These are phyloP conservation scores for Oryza longistaminata DNA, from an alignment of 176 grass and related monocot species.

Conservation along the genomic window DNA sequence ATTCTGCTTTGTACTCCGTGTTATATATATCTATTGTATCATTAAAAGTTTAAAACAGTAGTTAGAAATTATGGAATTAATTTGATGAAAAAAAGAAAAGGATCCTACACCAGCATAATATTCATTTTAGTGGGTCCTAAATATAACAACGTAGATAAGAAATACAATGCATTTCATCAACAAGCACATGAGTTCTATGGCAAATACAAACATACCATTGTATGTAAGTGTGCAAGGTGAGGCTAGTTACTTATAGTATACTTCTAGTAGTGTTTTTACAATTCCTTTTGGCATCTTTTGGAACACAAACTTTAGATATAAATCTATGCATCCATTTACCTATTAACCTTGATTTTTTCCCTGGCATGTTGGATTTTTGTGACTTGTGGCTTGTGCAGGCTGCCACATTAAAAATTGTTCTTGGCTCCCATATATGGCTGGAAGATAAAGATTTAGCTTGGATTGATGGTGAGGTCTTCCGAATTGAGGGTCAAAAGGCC, in stretches of 20 bases:
- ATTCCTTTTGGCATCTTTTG: not conserved
- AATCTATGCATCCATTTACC: not conserved
- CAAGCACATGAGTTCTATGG: not conserved
- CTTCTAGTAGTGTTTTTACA: not conserved
- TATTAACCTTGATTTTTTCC: not conserved
- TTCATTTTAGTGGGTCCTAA: not conserved
- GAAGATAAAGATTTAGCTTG: conserved; percentile 74
- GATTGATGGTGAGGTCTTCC: conserved; percentile 92
- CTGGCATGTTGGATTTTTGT: not conserved
- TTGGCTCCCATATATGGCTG: conserved; percentile 92
- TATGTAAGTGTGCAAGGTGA: not conserved
- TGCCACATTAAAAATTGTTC: conserved; percentile 63
- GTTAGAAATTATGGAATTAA: not conserved
- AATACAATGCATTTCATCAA: not conserved
- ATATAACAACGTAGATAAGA: not conserved
- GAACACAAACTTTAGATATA: not conserved
- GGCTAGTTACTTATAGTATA: not conserved
- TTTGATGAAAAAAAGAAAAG: not conserved
- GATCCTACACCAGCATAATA: not conserved
- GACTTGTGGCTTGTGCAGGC: conserved; percentile 41
- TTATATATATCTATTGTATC: not conserved
- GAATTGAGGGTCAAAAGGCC: conserved; percentile 67
- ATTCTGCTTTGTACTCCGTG: not conserved
- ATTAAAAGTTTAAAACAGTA: too few species aligned
- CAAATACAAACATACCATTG: not conserved